These are phyloP conservation scores for Apiospora saccharicola DNA, from an alignment of 2,329 filamentous ascomycete species.

Conservation along the genomic window DNA sequence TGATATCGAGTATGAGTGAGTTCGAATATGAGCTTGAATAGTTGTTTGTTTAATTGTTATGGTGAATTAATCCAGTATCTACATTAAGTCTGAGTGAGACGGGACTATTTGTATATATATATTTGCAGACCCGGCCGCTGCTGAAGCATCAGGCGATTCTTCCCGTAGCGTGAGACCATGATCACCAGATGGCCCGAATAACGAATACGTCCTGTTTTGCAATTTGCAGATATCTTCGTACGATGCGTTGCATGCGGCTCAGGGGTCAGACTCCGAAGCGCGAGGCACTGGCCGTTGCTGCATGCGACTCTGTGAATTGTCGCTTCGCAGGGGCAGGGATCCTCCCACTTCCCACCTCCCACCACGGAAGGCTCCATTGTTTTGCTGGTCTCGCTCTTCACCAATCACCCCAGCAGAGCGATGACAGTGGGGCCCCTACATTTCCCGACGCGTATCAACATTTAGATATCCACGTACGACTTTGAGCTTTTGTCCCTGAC, in stretches of 20 bases:
- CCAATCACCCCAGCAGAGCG: background rate
- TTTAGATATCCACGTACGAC: background rate
- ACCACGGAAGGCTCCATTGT: background rate
- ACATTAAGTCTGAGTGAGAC: background rate
- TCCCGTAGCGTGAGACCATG: constrained; percentile 7
- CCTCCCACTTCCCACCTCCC: background rate
- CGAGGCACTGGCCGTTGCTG: constrained; percentile 14
- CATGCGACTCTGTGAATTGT: background rate
- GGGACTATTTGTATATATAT: constrained; percentile 1
- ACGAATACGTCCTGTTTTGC: background rate
- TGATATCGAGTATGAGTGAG: background rate
- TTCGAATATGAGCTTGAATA: background rate
- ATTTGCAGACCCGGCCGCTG: background rate
- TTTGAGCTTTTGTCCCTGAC: background rate
- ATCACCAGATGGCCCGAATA: constrained; percentile 19
- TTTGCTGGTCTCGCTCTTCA: background rate
- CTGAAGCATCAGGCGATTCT: constrained; percentile 5
- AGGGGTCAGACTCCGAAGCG: constrained; percentile 13
- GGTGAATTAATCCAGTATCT: background rate
- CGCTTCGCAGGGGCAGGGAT: background rate
- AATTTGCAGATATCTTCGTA: constrained; percentile 3
- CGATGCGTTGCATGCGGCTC: constrained; percentile 15
- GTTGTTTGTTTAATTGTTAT: background rate
- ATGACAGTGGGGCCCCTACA: background rate
- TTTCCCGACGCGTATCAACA: background rate